Percentiles rank a stretch among this genome's conserved stretches.
Evolutionary conservation across 805 yeast genomes (phyloP).

Genomic region (Kluyveromyces nonfermentans): DNA sequence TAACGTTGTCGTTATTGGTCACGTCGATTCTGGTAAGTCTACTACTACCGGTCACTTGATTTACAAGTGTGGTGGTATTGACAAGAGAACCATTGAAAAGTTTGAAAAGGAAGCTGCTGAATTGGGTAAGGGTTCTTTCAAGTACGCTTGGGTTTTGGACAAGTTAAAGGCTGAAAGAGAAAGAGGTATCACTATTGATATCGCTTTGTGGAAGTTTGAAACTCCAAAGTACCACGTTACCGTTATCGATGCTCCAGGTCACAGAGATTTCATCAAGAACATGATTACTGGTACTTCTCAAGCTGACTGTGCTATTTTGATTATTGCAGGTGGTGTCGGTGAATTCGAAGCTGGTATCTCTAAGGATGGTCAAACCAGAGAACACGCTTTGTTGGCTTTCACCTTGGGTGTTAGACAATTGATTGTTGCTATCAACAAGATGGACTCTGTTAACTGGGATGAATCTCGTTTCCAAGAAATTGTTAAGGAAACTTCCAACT

Average conservation of each 20-base stretch:
- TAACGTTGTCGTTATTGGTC: slow-evolving; percentile 99
- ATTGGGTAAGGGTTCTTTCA: slow-evolving; percentile 95
- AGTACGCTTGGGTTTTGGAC: slow-evolving; percentile 96
- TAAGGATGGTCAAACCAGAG: slow-evolving; percentile 92
- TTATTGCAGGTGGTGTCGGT: slow-evolving; percentile 88
- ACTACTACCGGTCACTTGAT: slow-evolving; percentile 99
- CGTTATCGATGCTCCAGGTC: slow-evolving; percentile 93
- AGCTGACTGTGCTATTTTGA: slow-evolving; percentile 86
- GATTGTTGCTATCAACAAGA: slow-evolving; percentile 88
- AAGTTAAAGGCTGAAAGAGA: slow-evolving; percentile 93
- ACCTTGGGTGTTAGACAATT: slow-evolving; percentile 83
- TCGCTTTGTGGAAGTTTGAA: slow-evolving; percentile 88
- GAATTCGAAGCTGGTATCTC: slow-evolving; percentile 95
- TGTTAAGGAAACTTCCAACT: slow-evolving; percentile 65
- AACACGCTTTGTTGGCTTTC: slow-evolving; percentile 85
- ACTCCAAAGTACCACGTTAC: slow-evolving; percentile 85
- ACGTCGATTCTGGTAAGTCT: slow-evolving; percentile 99
- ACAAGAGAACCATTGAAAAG: slow-evolving; percentile 97
- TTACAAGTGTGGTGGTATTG: slow-evolving; percentile 99
- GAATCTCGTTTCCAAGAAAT: slow-evolving; percentile 74
- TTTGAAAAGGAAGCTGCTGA: slow-evolving; percentile 97
- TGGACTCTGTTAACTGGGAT: slow-evolving; percentile 88
- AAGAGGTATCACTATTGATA: slow-evolving; percentile 94
- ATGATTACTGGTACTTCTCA: slow-evolving; percentile 94
- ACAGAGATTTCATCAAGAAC: slow-evolving; percentile 93